These are phyloP conservation scores for Ceratobasidium sp. DNA, from an alignment of 1,284 basidiomycete species.

Conservation along the genomic window DNA sequence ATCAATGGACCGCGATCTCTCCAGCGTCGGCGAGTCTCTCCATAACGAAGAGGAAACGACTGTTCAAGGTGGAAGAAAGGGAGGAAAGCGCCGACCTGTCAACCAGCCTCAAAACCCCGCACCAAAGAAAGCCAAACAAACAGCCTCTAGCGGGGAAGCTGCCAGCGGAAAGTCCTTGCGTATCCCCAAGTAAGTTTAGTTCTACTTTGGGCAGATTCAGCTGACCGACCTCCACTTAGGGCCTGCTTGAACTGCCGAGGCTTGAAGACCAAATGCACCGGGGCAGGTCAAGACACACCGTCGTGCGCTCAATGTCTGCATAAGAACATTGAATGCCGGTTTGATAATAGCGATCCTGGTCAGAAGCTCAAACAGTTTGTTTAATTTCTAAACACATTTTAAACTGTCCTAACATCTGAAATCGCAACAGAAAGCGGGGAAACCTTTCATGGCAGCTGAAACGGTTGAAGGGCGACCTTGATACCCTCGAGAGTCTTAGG, in stretches of 20 bases:
- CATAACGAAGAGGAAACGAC: conserved; percentile 61
- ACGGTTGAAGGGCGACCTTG: conserved; percentile 92
- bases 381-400: background rate
- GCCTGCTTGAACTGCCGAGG: conserved; percentile 95
- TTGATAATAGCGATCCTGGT: conserved; percentile 93
- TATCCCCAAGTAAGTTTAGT: conserved; percentile 74
- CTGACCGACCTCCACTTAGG: conserved; percentile 56
- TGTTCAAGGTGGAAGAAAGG: background rate
- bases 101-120: conserved; percentile 57
- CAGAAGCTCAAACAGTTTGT: conserved; percentile 87
- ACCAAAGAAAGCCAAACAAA: conserved; percentile 65
- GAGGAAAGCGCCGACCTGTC: conserved; percentile 61
- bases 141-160: conserved; percentile 65
- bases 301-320: conserved; percentile 66
- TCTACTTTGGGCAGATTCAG: conserved; percentile 19
- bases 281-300: conserved; percentile 89
- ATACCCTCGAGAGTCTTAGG: conserved; percentile 84
- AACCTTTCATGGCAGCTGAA: conserved; percentile 83
- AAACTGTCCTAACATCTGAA: conserved; percentile 47
- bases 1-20: background rate
- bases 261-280: conserved; percentile 99
- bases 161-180: conserved; percentile 76
- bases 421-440: conserved; percentile 79
- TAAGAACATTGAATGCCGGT: conserved; percentile 67
- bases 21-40: background rate